Evolutionary conservation across 1,284 basidiomycete species (phyloP), one percentile per base, ranked within the genome.

Genomic region (Meira miltonrushii): DNA sequence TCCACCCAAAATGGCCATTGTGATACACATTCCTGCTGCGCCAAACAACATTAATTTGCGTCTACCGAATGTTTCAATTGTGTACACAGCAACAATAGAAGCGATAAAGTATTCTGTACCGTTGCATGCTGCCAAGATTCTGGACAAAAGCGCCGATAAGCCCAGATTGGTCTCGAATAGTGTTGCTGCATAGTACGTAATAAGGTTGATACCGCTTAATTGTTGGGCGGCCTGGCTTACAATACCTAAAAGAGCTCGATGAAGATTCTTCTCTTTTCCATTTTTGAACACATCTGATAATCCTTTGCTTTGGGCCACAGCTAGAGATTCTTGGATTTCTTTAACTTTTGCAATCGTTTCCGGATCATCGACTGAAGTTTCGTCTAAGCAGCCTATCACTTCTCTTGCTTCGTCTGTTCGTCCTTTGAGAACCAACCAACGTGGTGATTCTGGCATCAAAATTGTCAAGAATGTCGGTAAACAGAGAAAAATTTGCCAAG

Each of bases 171-270:
- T 57, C 56, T 76, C 64, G 39, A 72, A 72, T 13, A 74, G 69
- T 39, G 71, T 64, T 15, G 71, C 73, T 28, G 70, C 70, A 61
- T 75, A 75, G 60, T 76, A 75, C 13, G 73, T 75, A 59, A 72
- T 65, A 28, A 75, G 62, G 58, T 74, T 74, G 58, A 75, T 74
- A 61, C 72, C 56, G 12, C 25, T 10, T 10, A 51, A 25, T 60
- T 76, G 74, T 65, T 76, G 74, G 66, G 72, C 72, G 71, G 73
- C 72, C 44, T 76, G 74, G 51, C 64, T 64, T 10, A 69, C 55
- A 51, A 73, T 70, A 19, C 65, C 74, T 21, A 76, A 69, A 0
- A 61, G 53, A 17, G 68, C 68, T 7, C 74, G 67, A 59, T 76
- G 74, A 61, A 76, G 71, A 63, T 76, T 72, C 56, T 70, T 64